phyloP scores from a whole-genome alignment of 176 grass and related monocot genomes.

The Carex littledalei region DNA sequence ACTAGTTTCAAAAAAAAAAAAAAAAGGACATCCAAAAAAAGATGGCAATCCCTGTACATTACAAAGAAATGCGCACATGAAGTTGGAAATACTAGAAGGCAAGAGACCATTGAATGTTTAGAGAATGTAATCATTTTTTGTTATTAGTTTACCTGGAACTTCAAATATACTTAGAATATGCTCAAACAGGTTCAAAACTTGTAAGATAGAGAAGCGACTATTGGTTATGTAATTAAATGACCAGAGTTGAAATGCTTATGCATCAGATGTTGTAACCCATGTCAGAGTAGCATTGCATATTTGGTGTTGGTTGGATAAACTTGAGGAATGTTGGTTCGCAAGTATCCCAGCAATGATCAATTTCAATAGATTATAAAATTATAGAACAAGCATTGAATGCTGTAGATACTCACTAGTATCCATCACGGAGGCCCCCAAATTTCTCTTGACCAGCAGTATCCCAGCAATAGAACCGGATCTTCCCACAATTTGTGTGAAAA shows the following conservation, averaged over 20 bases:
- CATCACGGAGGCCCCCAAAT: constrained; percentile 32
- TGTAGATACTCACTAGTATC: constrained; percentile 30
- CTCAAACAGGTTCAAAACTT: neutral
- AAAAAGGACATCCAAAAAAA: neutral
- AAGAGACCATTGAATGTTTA: neutral
- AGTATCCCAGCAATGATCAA: neutral
- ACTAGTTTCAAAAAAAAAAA: neutral
- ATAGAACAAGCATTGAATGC: neutral
- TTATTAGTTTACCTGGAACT: neutral
- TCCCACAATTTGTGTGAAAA: constrained; percentile 28
- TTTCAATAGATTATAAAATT: neutral
- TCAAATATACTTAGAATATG: neutral
- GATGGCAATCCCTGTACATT: neutral
- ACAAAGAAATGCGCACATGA: neutral
- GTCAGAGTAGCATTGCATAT: neutral
- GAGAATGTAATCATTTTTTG: neutral
- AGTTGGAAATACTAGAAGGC: neutral
- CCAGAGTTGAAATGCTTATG: neutral
- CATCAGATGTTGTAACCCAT: neutral
- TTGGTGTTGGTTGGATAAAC: neutral
- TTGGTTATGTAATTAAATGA: neutral
- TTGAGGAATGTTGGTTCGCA: neutral
- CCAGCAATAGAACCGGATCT: constrained; percentile 33
- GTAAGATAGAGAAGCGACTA: no score
- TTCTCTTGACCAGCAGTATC: constrained; percentile 41